Conservation (phyloP, 495 filamentous ascomycete genomes). For the Tuber melanosporum region DNA sequence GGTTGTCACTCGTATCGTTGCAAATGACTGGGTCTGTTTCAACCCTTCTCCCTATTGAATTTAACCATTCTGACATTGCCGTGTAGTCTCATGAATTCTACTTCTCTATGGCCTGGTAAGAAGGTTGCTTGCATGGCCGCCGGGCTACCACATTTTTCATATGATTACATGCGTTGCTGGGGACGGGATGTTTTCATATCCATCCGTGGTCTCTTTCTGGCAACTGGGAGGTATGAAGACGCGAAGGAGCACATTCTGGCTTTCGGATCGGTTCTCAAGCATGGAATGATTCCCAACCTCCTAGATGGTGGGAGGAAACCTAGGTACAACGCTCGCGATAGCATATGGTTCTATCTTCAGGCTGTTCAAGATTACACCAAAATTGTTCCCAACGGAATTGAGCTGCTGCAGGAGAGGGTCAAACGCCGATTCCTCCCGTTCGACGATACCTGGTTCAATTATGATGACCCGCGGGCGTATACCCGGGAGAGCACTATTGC, state of each 20-base stretch:
- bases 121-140: conserved; percentile 82
- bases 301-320: conserved; percentile 79
- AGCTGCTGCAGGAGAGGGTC: conserved; percentile 68
- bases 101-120: conserved; percentile 80
- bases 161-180: conserved; percentile 94
- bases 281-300: conserved; percentile 97
- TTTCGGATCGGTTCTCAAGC: conserved; percentile 93
- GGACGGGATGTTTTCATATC: conserved; percentile 96
- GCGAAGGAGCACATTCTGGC: conserved; percentile 90
- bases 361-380: conserved; percentile 86
- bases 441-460: conserved; percentile 84
- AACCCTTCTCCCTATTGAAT: not conserved
- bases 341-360: conserved; percentile 95
- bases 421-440: conserved; percentile 88
- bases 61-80: conserved; percentile 3
- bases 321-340: conserved; percentile 93
- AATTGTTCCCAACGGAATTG: conserved; percentile 70
- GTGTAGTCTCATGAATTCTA: conserved; percentile 63
- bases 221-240: conserved; percentile 78
- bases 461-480: conserved; percentile 77
- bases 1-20: conserved; percentile 77
- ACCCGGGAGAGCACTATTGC: conserved; percentile 70
- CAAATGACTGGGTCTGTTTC: conserved; percentile 65
- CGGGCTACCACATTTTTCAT: conserved; percentile 89
- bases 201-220: conserved; percentile 78